Conservation (phyloP, 352 stramenopile species). For the Pythium periplocum region DNA sequence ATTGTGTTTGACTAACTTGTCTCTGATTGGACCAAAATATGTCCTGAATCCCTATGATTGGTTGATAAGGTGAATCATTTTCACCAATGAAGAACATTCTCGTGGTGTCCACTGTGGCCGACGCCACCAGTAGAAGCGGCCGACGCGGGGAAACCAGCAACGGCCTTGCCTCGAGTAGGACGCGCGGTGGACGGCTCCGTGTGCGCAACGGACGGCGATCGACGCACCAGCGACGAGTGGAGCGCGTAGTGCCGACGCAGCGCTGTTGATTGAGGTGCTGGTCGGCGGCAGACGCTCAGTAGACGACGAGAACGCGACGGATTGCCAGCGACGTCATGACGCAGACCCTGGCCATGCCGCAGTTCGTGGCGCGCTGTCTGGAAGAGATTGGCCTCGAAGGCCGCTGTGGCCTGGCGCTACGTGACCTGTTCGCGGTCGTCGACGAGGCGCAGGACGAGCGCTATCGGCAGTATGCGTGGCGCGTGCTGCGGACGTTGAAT, state of each 20-base stretch:
- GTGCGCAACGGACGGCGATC: neutral
- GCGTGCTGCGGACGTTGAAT: slow-evolving; percentile 49
- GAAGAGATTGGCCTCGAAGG: slow-evolving; percentile 80
- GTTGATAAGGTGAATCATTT: slow-evolving; percentile 11
- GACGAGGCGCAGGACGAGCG: slow-evolving; percentile 47
- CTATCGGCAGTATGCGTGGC: slow-evolving; percentile 59
- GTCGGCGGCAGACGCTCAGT: neutral
- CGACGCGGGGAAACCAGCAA: slow-evolving; percentile 7
- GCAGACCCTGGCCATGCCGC: slow-evolving; percentile 39
- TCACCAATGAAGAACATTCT: slow-evolving; percentile 5
- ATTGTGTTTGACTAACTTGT: too few species aligned
- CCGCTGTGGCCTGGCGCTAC: slow-evolving; percentile 57
- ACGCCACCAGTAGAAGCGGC: neutral
- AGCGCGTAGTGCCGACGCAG: slow-evolving; percentile 1
- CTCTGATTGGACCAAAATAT: neutral
- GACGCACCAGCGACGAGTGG: neutral
- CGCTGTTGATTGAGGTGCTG: slow-evolving; percentile 9
- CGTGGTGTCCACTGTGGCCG: neutral
- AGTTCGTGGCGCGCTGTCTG: slow-evolving; percentile 70
- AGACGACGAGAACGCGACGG: neutral
- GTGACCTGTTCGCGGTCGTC: slow-evolving; percentile 51
- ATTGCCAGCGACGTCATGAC: slow-evolving; percentile 9
- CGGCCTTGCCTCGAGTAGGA: neutral
- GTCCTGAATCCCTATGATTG: slow-evolving; percentile 6
- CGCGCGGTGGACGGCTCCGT: neutral